phyloP scores from a whole-genome alignment of 805 yeast genomes.

The Lipomyces starkeyi region DNA sequence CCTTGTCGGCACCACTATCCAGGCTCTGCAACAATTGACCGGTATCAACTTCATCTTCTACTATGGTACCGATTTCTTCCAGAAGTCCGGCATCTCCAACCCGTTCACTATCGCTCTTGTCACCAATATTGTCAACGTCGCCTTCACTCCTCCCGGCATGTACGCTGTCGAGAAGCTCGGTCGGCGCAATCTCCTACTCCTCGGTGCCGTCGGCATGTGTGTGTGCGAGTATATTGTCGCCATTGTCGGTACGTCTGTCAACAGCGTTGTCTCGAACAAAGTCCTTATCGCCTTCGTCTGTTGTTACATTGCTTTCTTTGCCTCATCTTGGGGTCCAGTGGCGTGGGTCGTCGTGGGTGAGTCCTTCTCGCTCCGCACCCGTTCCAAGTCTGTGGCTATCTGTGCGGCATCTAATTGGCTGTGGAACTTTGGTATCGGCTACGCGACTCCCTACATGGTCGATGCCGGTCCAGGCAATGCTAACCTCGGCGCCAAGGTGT shows the following conservation, averaged over 20 bases:
- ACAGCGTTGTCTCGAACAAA: slow-evolving; percentile 45
- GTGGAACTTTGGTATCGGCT: slow-evolving; percentile 74
- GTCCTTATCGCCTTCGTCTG: slow-evolving; percentile 60
- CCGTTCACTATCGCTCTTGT: slow-evolving; percentile 76
- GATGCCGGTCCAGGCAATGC: slow-evolving; percentile 61
- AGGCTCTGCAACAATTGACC: slow-evolving; percentile 85
- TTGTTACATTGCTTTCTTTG: slow-evolving; percentile 74
- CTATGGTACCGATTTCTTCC: slow-evolving; percentile 84
- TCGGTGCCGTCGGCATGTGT: slow-evolving; percentile 81
- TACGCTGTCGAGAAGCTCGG: slow-evolving; percentile 79
- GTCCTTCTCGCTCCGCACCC: slow-evolving; percentile 70
- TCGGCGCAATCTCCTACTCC: slow-evolving; percentile 68
- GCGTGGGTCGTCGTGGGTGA: slow-evolving; percentile 72
- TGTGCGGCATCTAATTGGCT: slow-evolving; percentile 82
- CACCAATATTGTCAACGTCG: slow-evolving; percentile 84
- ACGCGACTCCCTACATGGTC: slow-evolving; percentile 73
- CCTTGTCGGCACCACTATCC: slow-evolving; percentile 67
- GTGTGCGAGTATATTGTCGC: slow-evolving; percentile 73
- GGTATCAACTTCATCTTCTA: slow-evolving; percentile 91
- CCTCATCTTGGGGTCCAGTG: slow-evolving; percentile 84
- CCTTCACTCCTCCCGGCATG: slow-evolving; percentile 83
- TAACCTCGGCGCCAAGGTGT: slow-evolving; percentile 66
- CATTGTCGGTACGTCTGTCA: slow-evolving; percentile 60
- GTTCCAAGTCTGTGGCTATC: slow-evolving; percentile 74
- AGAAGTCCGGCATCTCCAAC: slow-evolving; percentile 64